These are phyloP conservation scores for Anacardium occidentale DNA, from an alignment of 345 rosid genomes.

Conservation along the genomic window DNA sequence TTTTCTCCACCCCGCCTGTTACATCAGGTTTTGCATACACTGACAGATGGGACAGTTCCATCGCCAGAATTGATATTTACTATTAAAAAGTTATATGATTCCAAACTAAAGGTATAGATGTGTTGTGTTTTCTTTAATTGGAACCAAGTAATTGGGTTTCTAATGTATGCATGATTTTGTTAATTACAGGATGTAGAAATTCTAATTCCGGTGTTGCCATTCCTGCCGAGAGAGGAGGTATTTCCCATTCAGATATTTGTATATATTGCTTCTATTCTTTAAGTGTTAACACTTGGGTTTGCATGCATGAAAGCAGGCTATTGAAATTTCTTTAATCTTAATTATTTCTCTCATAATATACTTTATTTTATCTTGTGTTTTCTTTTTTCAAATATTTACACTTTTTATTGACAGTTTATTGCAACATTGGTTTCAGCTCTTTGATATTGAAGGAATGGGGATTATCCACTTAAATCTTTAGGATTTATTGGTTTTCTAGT, in stretches of 20 bases:
- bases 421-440: not conserved
- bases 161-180: slow-evolving; percentile 32
- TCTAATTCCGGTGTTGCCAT: slow-evolving; percentile 79
- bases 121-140: slow-evolving; percentile 10
- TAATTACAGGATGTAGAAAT: slow-evolving; percentile 82
- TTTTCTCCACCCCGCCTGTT: slow-evolving; percentile 16
- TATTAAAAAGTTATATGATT: slow-evolving; percentile 75
- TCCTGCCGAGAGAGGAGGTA: slow-evolving; percentile 87
- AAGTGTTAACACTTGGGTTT: not conserved
- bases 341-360: not conserved
- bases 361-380: not conserved
- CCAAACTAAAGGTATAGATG: slow-evolving; percentile 72
- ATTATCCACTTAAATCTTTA: not conserved
- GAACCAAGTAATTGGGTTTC: slow-evolving; percentile 19
- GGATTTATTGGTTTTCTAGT: not conserved
- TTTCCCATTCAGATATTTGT: slow-evolving; percentile 14
- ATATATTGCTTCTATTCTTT: not conserved
- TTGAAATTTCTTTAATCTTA: not conserved
- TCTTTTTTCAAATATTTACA: too few relatives aligned
- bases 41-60: slow-evolving; percentile 76
- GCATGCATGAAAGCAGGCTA: not conserved
- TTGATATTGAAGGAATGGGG: not conserved
- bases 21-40: slow-evolving; percentile 82
- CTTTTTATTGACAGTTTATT: not conserved
- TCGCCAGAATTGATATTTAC: slow-evolving; percentile 73